Evolutionary conservation across 2,329 filamentous ascomycete species (phyloP), one percentile per base, ranked within the genome.

Genomic region (Cadophora sp.): DNA sequence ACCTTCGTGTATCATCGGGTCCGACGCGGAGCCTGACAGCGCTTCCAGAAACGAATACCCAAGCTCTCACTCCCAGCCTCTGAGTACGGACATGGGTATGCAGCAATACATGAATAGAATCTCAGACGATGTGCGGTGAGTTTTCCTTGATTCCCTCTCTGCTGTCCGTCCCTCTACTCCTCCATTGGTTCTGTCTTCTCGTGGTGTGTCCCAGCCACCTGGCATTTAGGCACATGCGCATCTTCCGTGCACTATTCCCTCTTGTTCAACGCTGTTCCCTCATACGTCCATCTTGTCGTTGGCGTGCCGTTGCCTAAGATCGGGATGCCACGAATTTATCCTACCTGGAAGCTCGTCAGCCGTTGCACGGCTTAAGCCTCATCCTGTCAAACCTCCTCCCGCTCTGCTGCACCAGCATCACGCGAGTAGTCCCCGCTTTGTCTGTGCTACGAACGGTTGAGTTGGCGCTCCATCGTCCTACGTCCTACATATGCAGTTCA

Each of bases 81-180:
- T 71, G 56, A 72, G 69, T 69, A 74, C 76, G 70, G 76, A 76
- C 62, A 78, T 78, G 76, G 76, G 76, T 18, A 62, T 62, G 59
- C 68, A 77, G 66, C 72, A 76, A 66, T 78, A 76, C 69, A 74
- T 78, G 72, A 74, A 69, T 60, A 62, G 76, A 64, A 70, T 73
- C 53, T 62, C 74, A 73, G 76, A 78, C 74, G 76, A 78, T 77
- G 74, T 74, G 67, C 73, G 76, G 77, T 78, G 67, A 74, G 76
- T 76, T 47, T 39, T 58, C 20, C 4, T 16, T 43, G 20, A 47
- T 39, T 58, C 20, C 4, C 14, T 43, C 27, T 55, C 22, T 48
- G 18, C 22, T 48, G 18, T 48, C 36, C 20, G 13, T 20, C 58
- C 41, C 36, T 45, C 55, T 36, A 41, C 55, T 48, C 55, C 8